A percentile compares a stretch with the other conserved stretches of the same genome.
Conservation (phyloP, 768 basidiomycete species). For the Suillus ampliporus region DNA sequence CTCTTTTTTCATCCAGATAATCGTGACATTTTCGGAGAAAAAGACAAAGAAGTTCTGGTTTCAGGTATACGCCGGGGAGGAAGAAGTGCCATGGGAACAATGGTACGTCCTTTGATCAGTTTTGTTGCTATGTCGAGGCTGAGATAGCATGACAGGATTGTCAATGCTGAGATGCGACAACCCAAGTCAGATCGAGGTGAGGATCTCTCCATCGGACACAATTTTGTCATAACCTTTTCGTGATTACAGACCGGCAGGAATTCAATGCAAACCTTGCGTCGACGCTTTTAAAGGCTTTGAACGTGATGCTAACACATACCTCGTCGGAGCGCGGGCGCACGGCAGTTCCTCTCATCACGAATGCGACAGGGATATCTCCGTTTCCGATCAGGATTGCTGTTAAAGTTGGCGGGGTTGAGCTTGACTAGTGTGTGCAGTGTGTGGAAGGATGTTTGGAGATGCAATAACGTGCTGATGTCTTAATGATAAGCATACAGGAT, state of each 20-base stretch:
- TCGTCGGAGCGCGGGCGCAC: constrained; percentile 78
- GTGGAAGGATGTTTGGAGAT: neutral
- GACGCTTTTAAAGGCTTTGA: constrained; percentile 68
- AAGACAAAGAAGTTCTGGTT: constrained; percentile 83
- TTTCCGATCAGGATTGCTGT: constrained; percentile 78
- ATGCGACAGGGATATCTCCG: constrained; percentile 75
- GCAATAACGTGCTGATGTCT: neutral
- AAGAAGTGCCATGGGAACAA: constrained; percentile 88
- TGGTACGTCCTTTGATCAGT: constrained; percentile 52
- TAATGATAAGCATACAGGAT: neutral
- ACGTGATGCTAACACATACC: constrained; percentile 76
- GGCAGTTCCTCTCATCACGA: constrained; percentile 81
- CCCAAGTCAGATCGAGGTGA: constrained; percentile 68
- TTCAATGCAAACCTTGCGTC: constrained; percentile 64
- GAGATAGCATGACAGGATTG: constrained; percentile 53
- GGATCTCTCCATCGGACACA: neutral
- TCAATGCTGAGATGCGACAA: constrained; percentile 81
- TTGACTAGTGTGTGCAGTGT: constrained; percentile 39
- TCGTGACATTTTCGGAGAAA: constrained; percentile 79
- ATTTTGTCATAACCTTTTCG: neutral
- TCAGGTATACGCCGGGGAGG: constrained; percentile 70
- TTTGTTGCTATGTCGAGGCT: neutral
- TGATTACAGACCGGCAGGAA: constrained; percentile 48
- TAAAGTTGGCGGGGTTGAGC: constrained; percentile 68
- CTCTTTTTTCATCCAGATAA: constrained; percentile 45